Evolutionary conservation across 2,329 filamentous ascomycete species (phyloP), one percentile per base, ranked within the genome.

Genomic region (Neofusicoccum ribis): DNA sequence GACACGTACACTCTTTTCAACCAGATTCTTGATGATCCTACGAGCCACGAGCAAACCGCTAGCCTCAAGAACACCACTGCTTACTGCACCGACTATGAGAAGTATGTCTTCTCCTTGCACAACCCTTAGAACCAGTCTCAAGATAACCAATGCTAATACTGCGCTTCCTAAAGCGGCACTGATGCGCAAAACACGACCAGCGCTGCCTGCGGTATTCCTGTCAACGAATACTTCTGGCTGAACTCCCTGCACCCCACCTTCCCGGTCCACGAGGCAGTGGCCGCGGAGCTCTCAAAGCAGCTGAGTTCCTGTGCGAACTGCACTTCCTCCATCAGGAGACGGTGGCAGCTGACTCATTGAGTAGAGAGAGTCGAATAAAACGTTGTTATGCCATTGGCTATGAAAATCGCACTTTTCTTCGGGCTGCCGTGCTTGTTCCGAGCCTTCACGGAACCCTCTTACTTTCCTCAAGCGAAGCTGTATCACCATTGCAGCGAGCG

Each of bases 161-260:
- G n/a, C 43, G 20, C 6, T 34, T 43, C 27, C 14, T 51, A n/a
- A 36, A 78, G 75, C 66, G 79, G 78, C 3, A 77, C 79, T 0
- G 72, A 76, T 2, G 72, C 68, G 0, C 77, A 76, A 73, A 76
- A 80, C 61, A 77, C 76, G 1, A 74, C 72, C n/a, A 69, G 76
- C 46, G 65, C 71, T 17, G 80, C 77, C 54, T 89, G 87, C 71
- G 78, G 79, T 1, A 73, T 85, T 50, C 77, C 84, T 0, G 85
- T 88, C 2, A 84, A 89, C 70, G 77, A 89, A 75, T 89, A 89
- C 72, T 83, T 89, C 69, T 89, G 87, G 87, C 76, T 89, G 36
- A 89, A 89, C 69, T 79, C 74, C 44, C 72, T 89, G 68, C 88
- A 89, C 71, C 87, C 88, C n/a, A 89, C 87, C 0, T 87, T 84